Percentiles rank a stretch among this genome's conserved stretches.
Conservation (phyloP, 2,329 filamentous ascomycete species). For the Mycosphaerella sp. region DNA sequence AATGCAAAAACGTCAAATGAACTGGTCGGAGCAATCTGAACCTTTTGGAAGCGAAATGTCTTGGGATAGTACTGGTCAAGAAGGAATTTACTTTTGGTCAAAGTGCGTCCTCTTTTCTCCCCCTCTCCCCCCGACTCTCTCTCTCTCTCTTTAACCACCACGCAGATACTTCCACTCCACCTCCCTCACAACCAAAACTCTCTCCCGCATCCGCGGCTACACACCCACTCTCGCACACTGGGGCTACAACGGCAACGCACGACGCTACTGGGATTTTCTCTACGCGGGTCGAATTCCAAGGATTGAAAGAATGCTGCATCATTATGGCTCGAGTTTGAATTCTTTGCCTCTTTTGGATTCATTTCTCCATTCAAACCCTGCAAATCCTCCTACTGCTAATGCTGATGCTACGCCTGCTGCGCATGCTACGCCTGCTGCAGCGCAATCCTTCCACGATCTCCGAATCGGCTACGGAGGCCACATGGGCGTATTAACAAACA, state of each 20-base stretch:
- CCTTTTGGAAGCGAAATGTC: conserved; percentile 57
- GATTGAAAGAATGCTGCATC: conserved; percentile 50
- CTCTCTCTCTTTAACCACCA: neutral
- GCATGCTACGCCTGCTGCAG: no score
- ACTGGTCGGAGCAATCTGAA: conserved; percentile 36
- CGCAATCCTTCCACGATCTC: conserved; percentile 40
- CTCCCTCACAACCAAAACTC: conserved; percentile 45
- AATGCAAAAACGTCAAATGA: conserved; percentile 45
- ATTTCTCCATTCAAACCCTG: conserved; percentile 33
- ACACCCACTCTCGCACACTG: conserved; percentile 55
- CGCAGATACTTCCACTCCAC: conserved; percentile 40
- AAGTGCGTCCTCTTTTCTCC: conserved; percentile 25
- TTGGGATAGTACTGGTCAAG: conserved; percentile 58
- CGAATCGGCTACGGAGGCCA: conserved; percentile 51
- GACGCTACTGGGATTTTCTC: conserved; percentile 56
- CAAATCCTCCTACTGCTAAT: conserved; percentile 26
- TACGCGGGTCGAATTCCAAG: conserved; percentile 38
- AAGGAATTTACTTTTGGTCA: conserved; percentile 50
- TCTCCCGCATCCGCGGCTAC: conserved; percentile 51
- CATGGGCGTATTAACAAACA: conserved; percentile 50
- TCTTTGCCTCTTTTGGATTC: conserved; percentile 47
- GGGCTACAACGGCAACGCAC: conserved; percentile 57
- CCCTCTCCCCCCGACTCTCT: neutral
- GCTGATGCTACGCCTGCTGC: no score
- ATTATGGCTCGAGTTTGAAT: conserved; percentile 56